phyloP scores from a whole-genome alignment of 768 basidiomycete genomes.

The Leccinellum albellum region DNA sequence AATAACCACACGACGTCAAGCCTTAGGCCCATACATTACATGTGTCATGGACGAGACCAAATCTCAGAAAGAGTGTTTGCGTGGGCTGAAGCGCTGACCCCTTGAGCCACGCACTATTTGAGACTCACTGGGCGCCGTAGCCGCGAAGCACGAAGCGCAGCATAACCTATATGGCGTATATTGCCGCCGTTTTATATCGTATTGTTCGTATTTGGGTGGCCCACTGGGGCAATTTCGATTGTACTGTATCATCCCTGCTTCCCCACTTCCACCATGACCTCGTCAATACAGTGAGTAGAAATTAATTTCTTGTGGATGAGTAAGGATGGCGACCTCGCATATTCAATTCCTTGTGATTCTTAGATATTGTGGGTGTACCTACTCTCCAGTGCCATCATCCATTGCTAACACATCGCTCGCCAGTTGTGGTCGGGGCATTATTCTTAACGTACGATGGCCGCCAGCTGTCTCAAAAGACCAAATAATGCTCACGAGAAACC shows the following conservation, averaged over 20 bases:
- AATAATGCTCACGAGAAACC: not conserved
- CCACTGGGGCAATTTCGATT: not conserved
- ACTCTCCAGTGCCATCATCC: not conserved
- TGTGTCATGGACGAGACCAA: too few relatives aligned
- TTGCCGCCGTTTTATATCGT: too few relatives aligned
- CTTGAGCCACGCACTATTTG: too few relatives aligned
- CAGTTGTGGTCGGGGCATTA: constrained; percentile 19
- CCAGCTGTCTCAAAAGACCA: not conserved
- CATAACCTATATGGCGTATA: too few relatives aligned
- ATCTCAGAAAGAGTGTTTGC: too few relatives aligned
- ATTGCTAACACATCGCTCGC: not conserved
- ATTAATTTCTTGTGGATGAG: not conserved
- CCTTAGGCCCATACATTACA: too few relatives aligned
- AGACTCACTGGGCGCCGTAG: too few relatives aligned
- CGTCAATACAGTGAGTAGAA: constrained; percentile 17
- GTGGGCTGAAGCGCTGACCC: too few relatives aligned
- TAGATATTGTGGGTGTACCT: constrained; percentile 17
- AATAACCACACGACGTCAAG: too few relatives aligned
- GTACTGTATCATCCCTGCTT: not conserved
- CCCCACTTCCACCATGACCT: constrained; percentile 3
- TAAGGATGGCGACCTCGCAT: not conserved
- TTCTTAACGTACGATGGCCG: constrained; percentile 16
- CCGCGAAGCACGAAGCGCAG: too few relatives aligned
- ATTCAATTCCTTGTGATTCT: not conserved
- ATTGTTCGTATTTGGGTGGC: too few relatives aligned